Conservation (phyloP, 2,329 filamentous ascomycete species). For the Microcyclospora pomicola region DNA sequence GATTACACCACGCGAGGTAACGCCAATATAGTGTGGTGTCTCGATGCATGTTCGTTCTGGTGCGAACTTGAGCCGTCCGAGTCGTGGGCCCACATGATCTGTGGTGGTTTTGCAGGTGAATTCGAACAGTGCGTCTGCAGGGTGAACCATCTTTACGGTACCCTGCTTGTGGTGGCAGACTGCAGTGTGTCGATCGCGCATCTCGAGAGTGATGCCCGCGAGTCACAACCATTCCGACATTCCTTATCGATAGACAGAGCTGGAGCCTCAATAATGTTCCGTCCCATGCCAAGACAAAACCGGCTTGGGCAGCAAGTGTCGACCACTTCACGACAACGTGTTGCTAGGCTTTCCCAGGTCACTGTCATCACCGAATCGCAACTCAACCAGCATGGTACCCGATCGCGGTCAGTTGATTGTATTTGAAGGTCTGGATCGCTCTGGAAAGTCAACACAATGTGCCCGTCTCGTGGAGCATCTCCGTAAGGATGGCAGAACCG, state of each 20-base stretch:
- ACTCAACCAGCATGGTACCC: neutral
- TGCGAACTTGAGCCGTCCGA: slow-evolving; percentile 51
- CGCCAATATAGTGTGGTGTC: slow-evolving; percentile 70
- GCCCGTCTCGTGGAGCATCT: slow-evolving; percentile 47
- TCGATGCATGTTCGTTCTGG: slow-evolving; percentile 51
- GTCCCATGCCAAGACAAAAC: no score
- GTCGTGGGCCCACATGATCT: slow-evolving; percentile 40
- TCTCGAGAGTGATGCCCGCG: no score
- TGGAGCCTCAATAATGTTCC: no score
- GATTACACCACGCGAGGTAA: slow-evolving; percentile 69
- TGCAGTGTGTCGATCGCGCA: no score
- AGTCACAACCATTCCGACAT: no score
- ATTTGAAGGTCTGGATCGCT: slow-evolving; percentile 77
- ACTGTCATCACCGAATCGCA: neutral
- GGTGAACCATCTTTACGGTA: no score
- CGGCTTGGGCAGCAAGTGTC: no score
- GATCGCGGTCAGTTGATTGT: slow-evolving; percentile 57
- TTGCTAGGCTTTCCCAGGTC: neutral
- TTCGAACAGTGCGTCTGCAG: slow-evolving; percentile 30
- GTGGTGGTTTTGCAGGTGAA: slow-evolving; percentile 25
- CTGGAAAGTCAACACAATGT: slow-evolving; percentile 87
- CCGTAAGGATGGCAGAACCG: slow-evolving; percentile 32
- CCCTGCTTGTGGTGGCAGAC: no score
- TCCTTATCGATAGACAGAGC: no score
- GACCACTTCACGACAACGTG: neutral